These are phyloP conservation scores for Pichia californica DNA, from an alignment of 805 yeast genomes.

Conservation along the genomic window DNA sequence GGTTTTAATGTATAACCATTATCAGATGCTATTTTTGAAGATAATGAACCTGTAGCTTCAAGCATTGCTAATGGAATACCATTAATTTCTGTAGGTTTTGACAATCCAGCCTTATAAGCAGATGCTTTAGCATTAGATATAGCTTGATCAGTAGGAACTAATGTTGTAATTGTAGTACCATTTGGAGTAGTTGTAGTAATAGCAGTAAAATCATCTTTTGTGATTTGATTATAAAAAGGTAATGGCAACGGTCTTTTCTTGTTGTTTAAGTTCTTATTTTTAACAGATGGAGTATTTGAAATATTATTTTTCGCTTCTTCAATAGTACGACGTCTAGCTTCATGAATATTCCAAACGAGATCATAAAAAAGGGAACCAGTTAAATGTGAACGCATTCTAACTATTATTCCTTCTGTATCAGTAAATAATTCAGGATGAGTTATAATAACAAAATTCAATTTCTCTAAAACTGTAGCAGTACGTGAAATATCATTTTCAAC, in stretches of 20 bases:
- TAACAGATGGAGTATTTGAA: neutral
- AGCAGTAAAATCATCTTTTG: slow-evolving; percentile 81
- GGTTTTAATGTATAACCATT: neutral
- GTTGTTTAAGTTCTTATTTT: slow-evolving; percentile 12
- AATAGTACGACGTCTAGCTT: slow-evolving; percentile 70
- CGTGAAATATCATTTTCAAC: slow-evolving; percentile 86
- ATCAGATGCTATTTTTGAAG: slow-evolving; percentile 1
- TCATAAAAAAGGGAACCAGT: slow-evolving; percentile 90
- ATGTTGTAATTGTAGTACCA: slow-evolving; percentile 85
- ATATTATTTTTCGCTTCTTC: slow-evolving; percentile 31
- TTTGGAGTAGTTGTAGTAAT: slow-evolving; percentile 83
- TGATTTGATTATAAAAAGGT: slow-evolving; percentile 87
- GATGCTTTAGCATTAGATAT: slow-evolving; percentile 52
- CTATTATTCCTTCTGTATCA: slow-evolving; percentile 61
- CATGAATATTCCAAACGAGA: slow-evolving; percentile 90
- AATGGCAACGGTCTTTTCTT: slow-evolving; percentile 51
- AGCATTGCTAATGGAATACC: slow-evolving; percentile 46
- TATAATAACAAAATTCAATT: slow-evolving; percentile 76
- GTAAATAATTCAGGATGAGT: slow-evolving; percentile 77
- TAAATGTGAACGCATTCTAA: slow-evolving; percentile 85
- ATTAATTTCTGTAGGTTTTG: slow-evolving; percentile 39
- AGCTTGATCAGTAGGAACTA: slow-evolving; percentile 82
- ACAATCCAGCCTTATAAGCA: slow-evolving; percentile 49
- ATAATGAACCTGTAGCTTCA: slow-evolving; percentile 71
- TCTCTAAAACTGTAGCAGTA: slow-evolving; percentile 86